Base-by-base conservation (phyloP, 2,329 filamentous ascomycete species). In the Seiridium unicorne region DNA sequence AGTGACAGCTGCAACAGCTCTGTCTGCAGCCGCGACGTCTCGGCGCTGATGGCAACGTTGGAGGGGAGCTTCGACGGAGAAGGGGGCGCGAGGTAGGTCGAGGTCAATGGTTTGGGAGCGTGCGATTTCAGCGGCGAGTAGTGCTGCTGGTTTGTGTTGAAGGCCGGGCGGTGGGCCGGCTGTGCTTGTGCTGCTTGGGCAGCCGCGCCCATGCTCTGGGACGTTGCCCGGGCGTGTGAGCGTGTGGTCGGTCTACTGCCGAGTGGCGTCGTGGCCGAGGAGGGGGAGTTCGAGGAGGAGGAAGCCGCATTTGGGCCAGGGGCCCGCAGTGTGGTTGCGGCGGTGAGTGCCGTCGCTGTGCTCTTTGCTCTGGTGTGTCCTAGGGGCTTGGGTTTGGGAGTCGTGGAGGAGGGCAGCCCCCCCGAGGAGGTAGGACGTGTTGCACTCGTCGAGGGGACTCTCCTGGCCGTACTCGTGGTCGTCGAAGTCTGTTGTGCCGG, bases 1-100 rank as follows among this genome's bases (percentile, higher is more conserved):
- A 90, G 74, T 54, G 88, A 85, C 6, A 90, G 76, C 67, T 89
- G 87, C 32, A 91, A 75, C 2, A 91, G 78, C 69, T 89, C 85
- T 2, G 86, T 82, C 70, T 90, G 88, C 5, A 88, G 75, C 44
- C 79, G 81, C 54, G 77, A 79, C 6, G 80, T 86, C 71, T 87
- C 84, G 56, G 82, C 84, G 1, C 83, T 83, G 35, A 83, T 75
- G 57, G 84, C 84, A 11, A 88, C 73, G 69, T 88, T 88, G 66
- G 82, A 77, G 4, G 86, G 84, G 3, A 84, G 78, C 66, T 88
- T 87, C 36, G 83, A 84, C 1, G 87, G 86, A 3, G 85, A 84
- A 0, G 86, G 82, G 1, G 86, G 84, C 18, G 83, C 84, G 49
- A 88, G 80, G 72, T 79, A 82, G 46, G 80, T 77, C 11, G 84